These are phyloP conservation scores for Allomyces macrogynus DNA, from an alignment of 192 early-diverging fungal species.

Conservation along the genomic window DNA sequence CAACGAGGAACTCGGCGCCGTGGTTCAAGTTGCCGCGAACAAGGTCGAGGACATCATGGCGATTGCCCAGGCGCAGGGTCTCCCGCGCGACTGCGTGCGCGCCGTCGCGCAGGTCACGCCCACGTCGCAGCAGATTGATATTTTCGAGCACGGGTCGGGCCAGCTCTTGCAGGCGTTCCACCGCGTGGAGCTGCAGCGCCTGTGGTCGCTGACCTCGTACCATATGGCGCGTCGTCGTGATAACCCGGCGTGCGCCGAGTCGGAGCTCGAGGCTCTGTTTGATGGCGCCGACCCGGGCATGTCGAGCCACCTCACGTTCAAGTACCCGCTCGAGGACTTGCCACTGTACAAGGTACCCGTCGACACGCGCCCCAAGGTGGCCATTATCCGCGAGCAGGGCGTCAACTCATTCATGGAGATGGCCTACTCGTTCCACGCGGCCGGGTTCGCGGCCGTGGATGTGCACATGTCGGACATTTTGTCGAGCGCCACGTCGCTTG, in stretches of 20 bases:
- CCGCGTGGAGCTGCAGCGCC: conserved; percentile 50
- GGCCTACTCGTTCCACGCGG: conserved; percentile 78
- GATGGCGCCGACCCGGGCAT: conserved; percentile 59
- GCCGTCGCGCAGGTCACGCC: conserved; percentile 31
- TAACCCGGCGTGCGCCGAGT: conserved; percentile 61
- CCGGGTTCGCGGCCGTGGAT: conserved; percentile 87
- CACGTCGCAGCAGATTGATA: conserved; percentile 13
- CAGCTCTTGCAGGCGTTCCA: conserved; percentile 1
- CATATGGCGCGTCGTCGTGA: conserved; percentile 77
- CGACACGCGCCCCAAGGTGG: conserved; percentile 51
- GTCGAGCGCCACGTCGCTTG: conserved; percentile 32
- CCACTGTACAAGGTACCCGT: conserved; percentile 11
- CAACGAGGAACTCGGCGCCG: conserved; percentile 95
- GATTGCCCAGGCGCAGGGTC: conserved; percentile 25
- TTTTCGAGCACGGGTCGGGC: conserved; percentile 21
- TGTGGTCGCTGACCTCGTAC: conserved; percentile 83
- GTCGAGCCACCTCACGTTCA: conserved; percentile 56
- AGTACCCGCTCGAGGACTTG: conserved; percentile 32
- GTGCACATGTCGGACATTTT: conserved; percentile 98
- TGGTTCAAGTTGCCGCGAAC: conserved; percentile 56
- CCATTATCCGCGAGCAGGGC: conserved; percentile 92
- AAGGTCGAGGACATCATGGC: conserved; percentile 30
- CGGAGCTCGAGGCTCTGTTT: conserved; percentile 57
- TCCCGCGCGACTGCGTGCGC: conserved; percentile 33
- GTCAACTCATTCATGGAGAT: conserved; percentile 90